Evolutionary conservation across 2,329 filamentous ascomycete species (phyloP).

Genomic region (Stagonosporopsis cucurbitacearum): DNA sequence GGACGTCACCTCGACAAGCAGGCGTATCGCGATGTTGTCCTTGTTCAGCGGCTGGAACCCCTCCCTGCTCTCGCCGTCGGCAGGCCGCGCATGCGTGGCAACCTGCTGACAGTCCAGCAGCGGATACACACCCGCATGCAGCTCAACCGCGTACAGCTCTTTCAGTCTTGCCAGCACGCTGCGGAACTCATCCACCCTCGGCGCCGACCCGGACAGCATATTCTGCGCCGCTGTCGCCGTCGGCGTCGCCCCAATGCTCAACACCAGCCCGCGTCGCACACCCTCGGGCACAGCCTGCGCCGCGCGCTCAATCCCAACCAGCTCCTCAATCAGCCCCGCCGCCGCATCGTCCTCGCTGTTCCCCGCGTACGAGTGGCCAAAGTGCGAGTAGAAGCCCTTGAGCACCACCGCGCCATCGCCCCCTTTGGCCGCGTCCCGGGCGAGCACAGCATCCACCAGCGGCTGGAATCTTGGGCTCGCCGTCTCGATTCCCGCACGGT

Average conservation of each 20-base stretch:
- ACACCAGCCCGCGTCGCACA: constrained; percentile 51
- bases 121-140: constrained; percentile 80
- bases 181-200: constrained; percentile 50
- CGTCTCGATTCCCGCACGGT: constrained; percentile 71
- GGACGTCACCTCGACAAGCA: constrained; percentile 75
- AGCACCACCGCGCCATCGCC: constrained; percentile 47
- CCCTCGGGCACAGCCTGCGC: constrained; percentile 48
- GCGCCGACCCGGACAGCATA: constrained; percentile 50
- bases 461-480: constrained; percentile 54
- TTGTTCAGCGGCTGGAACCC: constrained; percentile 52
- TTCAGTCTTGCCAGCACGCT: constrained; percentile 49
- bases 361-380: constrained; percentile 71
- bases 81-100: constrained; percentile 68
- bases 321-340: constrained; percentile 64
- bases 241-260: constrained; percentile 79
- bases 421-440: constrained; percentile 4
- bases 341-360: constrained; percentile 65
- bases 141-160: constrained; percentile 59
- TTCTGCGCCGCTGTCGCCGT: constrained; percentile 73
- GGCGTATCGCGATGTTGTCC: constrained; percentile 68
- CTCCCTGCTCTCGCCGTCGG: constrained; percentile 20
- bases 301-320: constrained; percentile 60
- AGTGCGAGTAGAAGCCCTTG: constrained; percentile 74
- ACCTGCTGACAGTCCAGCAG: constrained; percentile 80
- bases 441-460: constrained; percentile 58